These are phyloP conservation scores for Wallacemonas rigidus DNA, from an alignment of 208 protist genomes.

Conservation along the genomic window DNA sequence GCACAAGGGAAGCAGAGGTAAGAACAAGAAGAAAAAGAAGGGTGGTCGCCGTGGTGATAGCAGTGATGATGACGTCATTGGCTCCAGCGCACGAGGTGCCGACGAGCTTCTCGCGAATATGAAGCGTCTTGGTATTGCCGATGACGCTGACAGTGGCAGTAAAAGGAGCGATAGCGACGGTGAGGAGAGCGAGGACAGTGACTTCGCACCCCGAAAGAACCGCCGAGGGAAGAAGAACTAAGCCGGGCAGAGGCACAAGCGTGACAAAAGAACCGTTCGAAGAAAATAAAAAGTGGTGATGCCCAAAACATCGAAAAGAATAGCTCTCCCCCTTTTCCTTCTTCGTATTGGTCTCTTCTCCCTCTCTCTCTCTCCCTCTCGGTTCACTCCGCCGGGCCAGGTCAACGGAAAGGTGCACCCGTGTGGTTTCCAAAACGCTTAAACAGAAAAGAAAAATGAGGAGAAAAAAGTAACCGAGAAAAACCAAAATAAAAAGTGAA, in stretches of 20 bases:
- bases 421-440: background rate
- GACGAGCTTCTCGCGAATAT: slow-evolving; percentile 73
- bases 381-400: too few relatives aligned
- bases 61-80: slow-evolving; percentile 18
- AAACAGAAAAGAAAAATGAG: background rate
- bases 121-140: slow-evolving; percentile 23
- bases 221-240: slow-evolving; percentile 1
- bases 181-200: slow-evolving; percentile 24
- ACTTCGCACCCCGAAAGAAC: slow-evolving; percentile 3
- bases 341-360: background rate
- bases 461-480: slow-evolving; percentile 9
- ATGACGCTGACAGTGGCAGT: slow-evolving; percentile 43
- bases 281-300: too few relatives aligned
- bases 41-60: slow-evolving; percentile 14
- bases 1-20: slow-evolving; percentile 24
- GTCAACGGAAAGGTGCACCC: background rate
- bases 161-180: slow-evolving; percentile 54
- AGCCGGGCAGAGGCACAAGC: too few relatives aligned
- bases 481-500: background rate
- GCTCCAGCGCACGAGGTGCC: slow-evolving; percentile 49
- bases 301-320: too few relatives aligned
- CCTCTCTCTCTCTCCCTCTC: background rate
- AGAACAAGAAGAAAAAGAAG: slow-evolving; percentile 36
- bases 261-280: too few relatives aligned
- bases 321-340: background rate